Percentiles rank a stretch among this genome's conserved stretches.
Conservation (phyloP, 179 eudicot genomes). For the Spinacia oleracea region DNA sequence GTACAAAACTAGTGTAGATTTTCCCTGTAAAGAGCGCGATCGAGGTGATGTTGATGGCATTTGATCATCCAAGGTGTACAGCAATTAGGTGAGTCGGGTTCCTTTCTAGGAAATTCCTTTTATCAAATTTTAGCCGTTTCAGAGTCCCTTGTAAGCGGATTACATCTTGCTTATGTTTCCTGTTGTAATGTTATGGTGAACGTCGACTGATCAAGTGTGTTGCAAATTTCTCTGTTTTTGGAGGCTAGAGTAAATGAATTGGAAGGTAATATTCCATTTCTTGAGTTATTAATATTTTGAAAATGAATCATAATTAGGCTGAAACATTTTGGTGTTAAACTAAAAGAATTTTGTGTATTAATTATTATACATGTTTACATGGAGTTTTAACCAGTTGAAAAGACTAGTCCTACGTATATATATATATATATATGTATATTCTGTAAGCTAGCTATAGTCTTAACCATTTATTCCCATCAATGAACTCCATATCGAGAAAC, state of each 20-base stretch:
- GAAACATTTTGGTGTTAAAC: background rate
- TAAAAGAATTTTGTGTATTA: constrained; percentile 12
- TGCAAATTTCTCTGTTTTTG: background rate
- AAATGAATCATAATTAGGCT: background rate
- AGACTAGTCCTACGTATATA: background rate
- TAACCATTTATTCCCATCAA: constrained; percentile 75
- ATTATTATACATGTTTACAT: constrained; percentile 29
- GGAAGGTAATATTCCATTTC: background rate
- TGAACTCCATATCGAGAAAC: constrained; percentile 56
- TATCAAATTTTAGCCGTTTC: background rate
- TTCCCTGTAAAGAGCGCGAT: constrained; percentile 29
- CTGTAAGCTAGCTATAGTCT: constrained; percentile 38
- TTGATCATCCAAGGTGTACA: constrained; percentile 34
- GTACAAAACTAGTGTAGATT: constrained; percentile 38
- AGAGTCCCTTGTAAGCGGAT: constrained; percentile 7
- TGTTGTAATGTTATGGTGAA: constrained; percentile 13
- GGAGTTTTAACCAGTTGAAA: background rate
- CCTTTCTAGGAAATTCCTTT: constrained; percentile 10
- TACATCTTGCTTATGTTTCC: constrained; percentile 17
- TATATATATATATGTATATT: background rate
- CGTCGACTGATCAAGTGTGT: background rate
- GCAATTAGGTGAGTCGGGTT: constrained; percentile 37
- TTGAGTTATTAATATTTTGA: background rate
- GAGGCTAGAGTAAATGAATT: background rate
- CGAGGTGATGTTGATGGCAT: constrained; percentile 16